A percentile compares a stretch with the other conserved stretches of the same genome.
Conservation (phyloP, 139 green algal species). For the Auxenochlorella pyrenoidosa region DNA sequence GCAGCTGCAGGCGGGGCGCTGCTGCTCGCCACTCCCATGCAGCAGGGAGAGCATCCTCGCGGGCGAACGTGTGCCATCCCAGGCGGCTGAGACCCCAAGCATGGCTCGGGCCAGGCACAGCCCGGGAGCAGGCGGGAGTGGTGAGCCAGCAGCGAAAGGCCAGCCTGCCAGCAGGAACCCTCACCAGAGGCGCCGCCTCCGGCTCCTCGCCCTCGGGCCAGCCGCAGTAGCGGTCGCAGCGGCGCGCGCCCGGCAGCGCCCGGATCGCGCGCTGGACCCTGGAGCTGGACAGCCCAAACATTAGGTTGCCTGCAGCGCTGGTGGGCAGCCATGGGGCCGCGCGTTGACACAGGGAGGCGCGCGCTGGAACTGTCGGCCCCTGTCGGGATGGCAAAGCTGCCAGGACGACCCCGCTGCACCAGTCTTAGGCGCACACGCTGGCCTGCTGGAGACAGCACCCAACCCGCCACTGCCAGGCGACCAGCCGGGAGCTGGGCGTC, state of each 20-base stretch:
- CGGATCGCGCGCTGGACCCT: conserved; percentile 51
- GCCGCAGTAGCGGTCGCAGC: conserved; percentile 60
- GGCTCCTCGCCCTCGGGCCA: conserved; percentile 56
- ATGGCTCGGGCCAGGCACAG: neutral
- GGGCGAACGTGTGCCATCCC: no score
- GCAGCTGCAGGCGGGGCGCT: neutral
- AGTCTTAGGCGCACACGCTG: no score
- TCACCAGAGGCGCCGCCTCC: conserved; percentile 50
- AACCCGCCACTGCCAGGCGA: no score
- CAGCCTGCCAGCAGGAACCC: neutral
- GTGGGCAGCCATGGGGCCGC: neutral
- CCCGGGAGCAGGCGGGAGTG: no score
- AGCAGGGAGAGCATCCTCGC: no score
- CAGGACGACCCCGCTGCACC: neutral
- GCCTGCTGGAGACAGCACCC: no score
- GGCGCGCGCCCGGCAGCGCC: conserved; percentile 48
- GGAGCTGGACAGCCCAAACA: conserved; percentile 63
- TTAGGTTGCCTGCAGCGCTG: conserved; percentile 35
- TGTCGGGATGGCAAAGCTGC: no score
- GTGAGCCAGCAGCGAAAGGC: neutral
- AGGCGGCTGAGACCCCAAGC: no score
- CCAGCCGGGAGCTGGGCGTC: no score
- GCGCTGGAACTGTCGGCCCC: no score
- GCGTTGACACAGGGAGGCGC: no score
- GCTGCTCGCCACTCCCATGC: no score